phyloP scores from a whole-genome alignment of 2,329 filamentous ascomycete genomes.

The Meredithiella fracta region DNA sequence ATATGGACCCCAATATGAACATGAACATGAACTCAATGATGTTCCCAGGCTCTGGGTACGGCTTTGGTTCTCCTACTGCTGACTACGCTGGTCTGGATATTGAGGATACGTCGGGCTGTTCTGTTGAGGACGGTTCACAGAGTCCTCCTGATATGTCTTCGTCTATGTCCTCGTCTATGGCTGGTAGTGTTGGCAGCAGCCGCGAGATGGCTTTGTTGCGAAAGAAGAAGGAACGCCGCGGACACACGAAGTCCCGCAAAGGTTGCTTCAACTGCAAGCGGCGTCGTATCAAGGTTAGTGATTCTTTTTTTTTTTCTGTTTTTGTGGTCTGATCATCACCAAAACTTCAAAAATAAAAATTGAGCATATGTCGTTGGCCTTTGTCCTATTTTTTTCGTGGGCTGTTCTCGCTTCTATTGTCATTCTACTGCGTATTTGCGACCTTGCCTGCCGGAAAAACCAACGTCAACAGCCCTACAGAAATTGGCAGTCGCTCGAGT shows the following conservation, averaged over 20 bases:
- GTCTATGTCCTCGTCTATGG: not conserved
- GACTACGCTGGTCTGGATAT: slow-evolving; percentile 10
- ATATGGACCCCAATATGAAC: slow-evolving; percentile 10
- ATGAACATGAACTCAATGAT: slow-evolving; percentile 9
- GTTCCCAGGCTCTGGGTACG: slow-evolving; percentile 6
- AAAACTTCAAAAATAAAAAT: no score
- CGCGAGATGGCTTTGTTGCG: slow-evolving; percentile 5
- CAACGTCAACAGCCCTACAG: no score
- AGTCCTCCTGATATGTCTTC: slow-evolving; percentile 8
- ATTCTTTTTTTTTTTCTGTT: not conserved
- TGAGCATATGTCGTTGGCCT: no score
- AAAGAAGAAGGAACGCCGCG: slow-evolving; percentile 31
- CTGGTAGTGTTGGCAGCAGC: not conserved
- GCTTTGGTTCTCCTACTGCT: slow-evolving; percentile 6
- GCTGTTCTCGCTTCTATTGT: no score
- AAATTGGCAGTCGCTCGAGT: no score
- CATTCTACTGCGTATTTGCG: no score
- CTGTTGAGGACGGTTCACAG: slow-evolving; percentile 9
- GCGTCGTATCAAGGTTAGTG: slow-evolving; percentile 42
- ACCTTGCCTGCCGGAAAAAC: no score
- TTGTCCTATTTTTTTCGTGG: no score
- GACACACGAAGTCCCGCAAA: slow-evolving; percentile 48
- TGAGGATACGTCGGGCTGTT: slow-evolving; percentile 11
- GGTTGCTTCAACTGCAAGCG: slow-evolving; percentile 54
- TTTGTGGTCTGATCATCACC: not conserved